Evolutionary conservation across 2,329 filamentous ascomycete species (phyloP), one percentile per base, ranked within the genome.

Genomic region (Periconia sp.): DNA sequence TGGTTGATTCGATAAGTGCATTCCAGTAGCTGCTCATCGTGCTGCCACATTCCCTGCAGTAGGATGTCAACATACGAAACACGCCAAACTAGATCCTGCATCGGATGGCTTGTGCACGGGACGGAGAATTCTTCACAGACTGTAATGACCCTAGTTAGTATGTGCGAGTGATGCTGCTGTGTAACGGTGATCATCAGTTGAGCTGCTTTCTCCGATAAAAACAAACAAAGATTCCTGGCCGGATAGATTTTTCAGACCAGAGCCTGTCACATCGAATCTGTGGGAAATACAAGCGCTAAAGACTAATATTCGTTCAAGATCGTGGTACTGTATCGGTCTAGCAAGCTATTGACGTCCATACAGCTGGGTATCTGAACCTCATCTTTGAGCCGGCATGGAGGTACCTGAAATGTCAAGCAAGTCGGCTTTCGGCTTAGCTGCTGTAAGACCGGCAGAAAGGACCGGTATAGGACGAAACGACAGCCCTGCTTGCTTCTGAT

Each of bases 101-200:
- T 44, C 42, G 46, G 46, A 50, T 50, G 48, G 48, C 52, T 57
- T 56, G 43, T 40, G 22, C 38, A 44, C 22, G 17, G n/a, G 18
- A 43, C 50, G 50, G 48, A 51, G 44, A 51, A 48, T 58, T 57
- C 39, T 49, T 35, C 40, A 36, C 29, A 39, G 43, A 43, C 51
- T 41, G 23, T 35, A 28, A 48, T 47, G 43, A 52, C 40, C 56
- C 49, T 48, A 33, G 47, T 49, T 34, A 37, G 48, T 53, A 43
- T 39, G 48, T 52, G 39, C 38, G 39, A 18, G 23, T 37, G 35
- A 24, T 34, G n/a, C 36, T 52, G 54, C 32, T 43, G 59, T 61
- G 59, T 52, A 50, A 63, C 61, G 8, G 43, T 45, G 31, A 35
- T 28, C 42, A 28, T 40, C 33, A 31, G 23, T 39, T 31, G 34